Evolutionary conservation across 257 asterid species (phyloP).

Genomic region (Solanum tarapatanum): DNA sequence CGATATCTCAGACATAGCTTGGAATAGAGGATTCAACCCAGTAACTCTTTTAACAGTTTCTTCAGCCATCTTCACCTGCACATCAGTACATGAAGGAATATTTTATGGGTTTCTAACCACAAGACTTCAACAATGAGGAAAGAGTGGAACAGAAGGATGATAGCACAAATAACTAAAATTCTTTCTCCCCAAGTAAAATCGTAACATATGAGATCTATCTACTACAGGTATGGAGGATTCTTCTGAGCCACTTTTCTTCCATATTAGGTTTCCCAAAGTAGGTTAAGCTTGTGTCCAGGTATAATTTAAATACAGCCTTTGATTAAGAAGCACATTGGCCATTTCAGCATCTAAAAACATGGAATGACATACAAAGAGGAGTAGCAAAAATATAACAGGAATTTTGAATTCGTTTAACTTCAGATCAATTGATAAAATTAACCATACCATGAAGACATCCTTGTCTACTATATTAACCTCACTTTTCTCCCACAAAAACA

Average conservation of each 20-base stretch:
- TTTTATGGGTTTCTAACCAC: neutral
- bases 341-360: neutral
- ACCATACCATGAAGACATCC: neutral
- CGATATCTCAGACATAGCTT: constrained; percentile 72
- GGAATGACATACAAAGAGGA: neutral
- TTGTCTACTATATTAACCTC: neutral
- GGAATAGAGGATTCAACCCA: constrained; percentile 72
- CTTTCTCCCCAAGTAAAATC: neutral
- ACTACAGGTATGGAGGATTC: neutral
- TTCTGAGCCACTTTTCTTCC: neutral
- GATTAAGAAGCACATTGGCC: neutral
- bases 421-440: neutral
- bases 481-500: neutral
- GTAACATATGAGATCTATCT: neutral
- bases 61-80: constrained; percentile 95
- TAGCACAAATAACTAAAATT: neutral
- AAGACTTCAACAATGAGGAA: neutral
- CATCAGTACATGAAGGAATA: neutral
- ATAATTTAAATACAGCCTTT: neutral
- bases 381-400: neutral
- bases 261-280: neutral
- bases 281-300: neutral
- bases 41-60: constrained; percentile 84
- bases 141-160: neutral
- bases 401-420: neutral